Percentiles rank a stretch among this genome's conserved stretches.
Conservation (phyloP, 768 basidiomycete species). For the Leccinum longicurvipes region DNA sequence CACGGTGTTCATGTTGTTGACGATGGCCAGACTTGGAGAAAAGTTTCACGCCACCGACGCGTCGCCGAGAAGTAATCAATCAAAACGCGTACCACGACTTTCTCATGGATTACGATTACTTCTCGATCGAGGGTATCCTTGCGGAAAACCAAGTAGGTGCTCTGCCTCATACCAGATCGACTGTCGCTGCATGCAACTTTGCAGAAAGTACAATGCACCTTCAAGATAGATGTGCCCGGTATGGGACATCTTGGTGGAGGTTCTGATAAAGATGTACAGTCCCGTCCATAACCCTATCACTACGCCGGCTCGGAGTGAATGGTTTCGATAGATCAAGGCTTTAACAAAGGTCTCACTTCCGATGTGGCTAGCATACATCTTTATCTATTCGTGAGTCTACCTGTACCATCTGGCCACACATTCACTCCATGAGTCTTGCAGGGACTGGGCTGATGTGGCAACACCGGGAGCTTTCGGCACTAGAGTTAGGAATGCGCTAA, state of each 20-base stretch:
- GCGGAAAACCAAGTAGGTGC: slow-evolving; percentile 78
- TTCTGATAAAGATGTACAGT: slow-evolving; percentile 73
- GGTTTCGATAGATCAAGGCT: slow-evolving; percentile 60
- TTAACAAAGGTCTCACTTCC: slow-evolving; percentile 79
- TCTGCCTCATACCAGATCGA: neutral
- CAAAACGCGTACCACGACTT: neutral
- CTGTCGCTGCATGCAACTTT: neutral
- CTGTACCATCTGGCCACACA: neutral
- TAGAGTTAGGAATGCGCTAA: slow-evolving; percentile 81
- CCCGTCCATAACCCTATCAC: neutral
- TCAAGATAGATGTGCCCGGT: slow-evolving; percentile 78
- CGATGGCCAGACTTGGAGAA: neutral
- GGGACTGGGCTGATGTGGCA: slow-evolving; percentile 87
- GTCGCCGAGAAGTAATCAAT: slow-evolving; percentile 1
- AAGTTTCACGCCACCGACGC: slow-evolving; percentile 22
- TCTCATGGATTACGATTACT: slow-evolving; percentile 87
- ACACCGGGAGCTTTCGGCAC: slow-evolving; percentile 75
- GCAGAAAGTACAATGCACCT: slow-evolving; percentile 92
- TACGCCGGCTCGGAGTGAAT: slow-evolving; percentile 11
- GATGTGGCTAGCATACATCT: slow-evolving; percentile 86
- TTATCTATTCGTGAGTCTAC: slow-evolving; percentile 65
- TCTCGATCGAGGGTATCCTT: slow-evolving; percentile 85
- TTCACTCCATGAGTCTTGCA: slow-evolving; percentile 26
- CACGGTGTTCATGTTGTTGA: slow-evolving; percentile 25
- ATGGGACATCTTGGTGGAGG: slow-evolving; percentile 91